Evolutionary conservation across 495 filamentous ascomycete species (phyloP).

Genomic region (Terfezia boudieri): DNA sequence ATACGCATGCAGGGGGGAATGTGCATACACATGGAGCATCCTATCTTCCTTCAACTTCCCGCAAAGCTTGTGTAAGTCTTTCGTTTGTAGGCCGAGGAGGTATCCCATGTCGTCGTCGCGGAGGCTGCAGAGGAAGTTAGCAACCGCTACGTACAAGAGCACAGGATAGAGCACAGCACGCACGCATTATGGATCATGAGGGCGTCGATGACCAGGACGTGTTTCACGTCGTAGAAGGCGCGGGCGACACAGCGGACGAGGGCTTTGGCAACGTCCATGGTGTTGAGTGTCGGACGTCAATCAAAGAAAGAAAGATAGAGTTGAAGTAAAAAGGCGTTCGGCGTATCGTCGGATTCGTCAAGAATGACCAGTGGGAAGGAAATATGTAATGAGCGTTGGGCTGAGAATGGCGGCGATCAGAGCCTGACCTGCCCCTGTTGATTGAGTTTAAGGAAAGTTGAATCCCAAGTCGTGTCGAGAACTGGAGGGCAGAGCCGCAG

Average conservation of each 20-base stretch:
- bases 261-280: constrained; percentile 67
- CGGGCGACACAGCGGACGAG: constrained; percentile 75
- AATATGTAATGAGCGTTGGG: no score
- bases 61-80: constrained; percentile 72
- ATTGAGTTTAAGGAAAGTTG: no score
- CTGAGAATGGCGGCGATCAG: no score
- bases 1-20: no score
- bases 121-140: constrained; percentile 27
- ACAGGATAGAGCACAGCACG: constrained; percentile 17
- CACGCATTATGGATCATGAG: constrained; percentile 76
- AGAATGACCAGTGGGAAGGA: no score
- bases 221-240: constrained; percentile 76
- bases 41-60: constrained; percentile 65
- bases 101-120: constrained; percentile 72
- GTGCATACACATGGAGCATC: constrained; percentile 50
- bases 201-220: constrained; percentile 79
- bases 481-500: no score
- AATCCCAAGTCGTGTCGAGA: no score
- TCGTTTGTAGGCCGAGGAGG: constrained; percentile 64
- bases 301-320: no score
- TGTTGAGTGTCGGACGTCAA: not conserved
- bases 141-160: not conserved
- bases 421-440: no score
- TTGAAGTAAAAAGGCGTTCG: no score
- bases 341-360: no score